These are phyloP conservation scores for Tulasnella sp. DNA, from an alignment of 768 basidiomycete species.

Conservation along the genomic window DNA sequence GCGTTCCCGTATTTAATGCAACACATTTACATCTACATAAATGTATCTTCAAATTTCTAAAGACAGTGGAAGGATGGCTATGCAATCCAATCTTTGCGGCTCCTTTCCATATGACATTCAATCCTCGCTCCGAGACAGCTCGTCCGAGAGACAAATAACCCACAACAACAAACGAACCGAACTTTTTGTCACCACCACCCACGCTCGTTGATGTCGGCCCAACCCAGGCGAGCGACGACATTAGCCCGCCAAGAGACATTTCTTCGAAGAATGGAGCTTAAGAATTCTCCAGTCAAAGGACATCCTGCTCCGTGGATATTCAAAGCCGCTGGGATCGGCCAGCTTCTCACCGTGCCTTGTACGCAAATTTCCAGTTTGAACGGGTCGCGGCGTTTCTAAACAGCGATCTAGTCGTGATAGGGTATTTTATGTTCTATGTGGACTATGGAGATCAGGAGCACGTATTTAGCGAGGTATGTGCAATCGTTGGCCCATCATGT, in stretches of 20 bases:
- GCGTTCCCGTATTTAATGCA: no score
- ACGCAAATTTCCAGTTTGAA: neutral
- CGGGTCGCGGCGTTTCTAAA: neutral
- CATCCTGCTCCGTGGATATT: constrained; percentile 21
- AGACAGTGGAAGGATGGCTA: neutral
- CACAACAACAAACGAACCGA: neutral
- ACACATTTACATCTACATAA: no score
- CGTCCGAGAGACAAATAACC: neutral
- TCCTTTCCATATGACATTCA: no score
- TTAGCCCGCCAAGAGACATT: constrained; percentile 2
- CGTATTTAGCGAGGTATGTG: constrained; percentile 25
- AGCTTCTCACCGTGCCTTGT: constrained; percentile 20
- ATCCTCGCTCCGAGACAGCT: no score
- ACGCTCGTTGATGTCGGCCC: neutral
- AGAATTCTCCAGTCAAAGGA: neutral
- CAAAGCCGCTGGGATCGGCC: constrained; percentile 18
- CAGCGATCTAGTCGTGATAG: constrained; percentile 10
- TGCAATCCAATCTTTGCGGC: no score
- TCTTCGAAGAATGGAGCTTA: constrained; percentile 15
- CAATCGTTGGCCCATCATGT: neutral
- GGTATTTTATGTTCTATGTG: constrained; percentile 25
- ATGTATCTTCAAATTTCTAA: neutral
- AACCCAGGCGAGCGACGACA: neutral
- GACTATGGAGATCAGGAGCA: constrained; percentile 28
- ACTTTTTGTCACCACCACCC: neutral